Evolutionary conservation across 768 basidiomycete genomes (phyloP).

Genomic region (Pulveroboletus ravenelii): DNA sequence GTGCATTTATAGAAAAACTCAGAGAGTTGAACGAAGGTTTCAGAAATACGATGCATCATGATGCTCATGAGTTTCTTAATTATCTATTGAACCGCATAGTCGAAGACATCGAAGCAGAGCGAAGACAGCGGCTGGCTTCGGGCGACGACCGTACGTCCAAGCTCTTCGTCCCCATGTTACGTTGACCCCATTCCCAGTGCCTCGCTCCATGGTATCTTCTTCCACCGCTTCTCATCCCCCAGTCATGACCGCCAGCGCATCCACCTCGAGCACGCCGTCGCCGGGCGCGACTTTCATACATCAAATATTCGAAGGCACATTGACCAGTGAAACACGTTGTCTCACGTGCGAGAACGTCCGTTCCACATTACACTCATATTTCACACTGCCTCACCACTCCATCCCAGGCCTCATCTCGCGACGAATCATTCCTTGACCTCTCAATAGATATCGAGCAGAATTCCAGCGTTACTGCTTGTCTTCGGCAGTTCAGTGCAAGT

Average conservation of each 20-base stretch:
- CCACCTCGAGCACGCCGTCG: conserved; percentile 44
- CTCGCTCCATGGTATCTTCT: conserved; percentile 55
- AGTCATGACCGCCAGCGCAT: conserved; percentile 38
- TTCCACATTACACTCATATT: conserved; percentile 8
- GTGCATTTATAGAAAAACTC: conserved; percentile 89
- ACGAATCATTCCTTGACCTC: conserved; percentile 96
- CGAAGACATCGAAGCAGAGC: conserved; percentile 84
- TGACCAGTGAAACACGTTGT: conserved; percentile 97
- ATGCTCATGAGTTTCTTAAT: conserved; percentile 97
- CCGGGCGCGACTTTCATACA: conserved; percentile 77
- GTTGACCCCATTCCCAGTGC: conserved; percentile 39
- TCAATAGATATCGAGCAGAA: conserved; percentile 99
- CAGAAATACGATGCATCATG: conserved; percentile 89
- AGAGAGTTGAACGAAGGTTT: conserved; percentile 91
- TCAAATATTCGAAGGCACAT: conserved; percentile 83
- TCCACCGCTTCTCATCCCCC: conserved; percentile 42
- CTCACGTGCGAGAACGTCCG: conserved; percentile 94
- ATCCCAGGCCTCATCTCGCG: conserved; percentile 77
- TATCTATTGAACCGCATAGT: conserved; percentile 90
- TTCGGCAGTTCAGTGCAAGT: conserved; percentile 93
- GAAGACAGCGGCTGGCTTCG: conserved; percentile 40
- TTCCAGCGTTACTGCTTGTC: conserved; percentile 91
- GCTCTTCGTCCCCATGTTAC: conserved; percentile 3
- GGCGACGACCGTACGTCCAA: conserved; percentile 62
- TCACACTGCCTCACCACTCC: conserved; percentile 11